Conservation (phyloP, 371 early-diverging fungal species). For the Scutellospora calospora region DNA sequence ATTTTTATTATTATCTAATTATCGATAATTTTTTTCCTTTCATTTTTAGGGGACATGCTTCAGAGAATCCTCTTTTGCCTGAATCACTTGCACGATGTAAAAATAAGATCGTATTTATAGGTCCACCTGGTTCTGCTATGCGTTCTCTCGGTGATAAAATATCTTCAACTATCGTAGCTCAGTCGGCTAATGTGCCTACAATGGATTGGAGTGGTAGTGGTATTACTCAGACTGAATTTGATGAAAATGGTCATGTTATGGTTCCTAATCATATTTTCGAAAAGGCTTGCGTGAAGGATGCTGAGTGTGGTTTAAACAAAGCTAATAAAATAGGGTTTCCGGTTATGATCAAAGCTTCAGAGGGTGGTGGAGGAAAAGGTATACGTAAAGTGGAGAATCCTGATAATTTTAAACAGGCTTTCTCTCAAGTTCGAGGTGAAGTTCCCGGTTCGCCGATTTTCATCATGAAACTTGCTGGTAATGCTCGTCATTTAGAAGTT, state of each 20-base stretch:
- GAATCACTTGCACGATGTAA: conserved; percentile 86
- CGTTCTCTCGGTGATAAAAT: conserved; percentile 98
- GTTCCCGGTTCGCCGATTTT: conserved; percentile 97
- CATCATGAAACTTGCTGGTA: conserved; percentile 95
- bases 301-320: conserved; percentile 79
- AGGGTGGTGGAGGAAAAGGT: conserved; percentile 99
- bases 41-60: conserved; percentile 97
- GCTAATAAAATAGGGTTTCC: conserved; percentile 95
- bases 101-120: conserved; percentile 92
- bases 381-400: conserved; percentile 90
- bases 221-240: conserved; percentile 72
- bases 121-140: conserved; percentile 99
- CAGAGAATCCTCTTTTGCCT: conserved; percentile 97
- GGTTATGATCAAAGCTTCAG: conserved; percentile 99
- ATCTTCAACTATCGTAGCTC: conserved; percentile 97
- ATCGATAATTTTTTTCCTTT: not conserved
- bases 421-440: conserved; percentile 90
- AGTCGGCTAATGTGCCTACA: conserved; percentile 94
- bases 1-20: too few relatives aligned
- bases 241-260: conserved; percentile 75
- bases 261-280: conserved; percentile 86
- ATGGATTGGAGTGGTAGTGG: conserved; percentile 96
- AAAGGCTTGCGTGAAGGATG: conserved; percentile 79
- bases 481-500: conserved; percentile 98
- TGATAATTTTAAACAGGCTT: conserved; percentile 78